These are phyloP conservation scores for Globisporangium acanthophoron DNA, from an alignment of 352 stramenopile genomes.

Conservation along the genomic window DNA sequence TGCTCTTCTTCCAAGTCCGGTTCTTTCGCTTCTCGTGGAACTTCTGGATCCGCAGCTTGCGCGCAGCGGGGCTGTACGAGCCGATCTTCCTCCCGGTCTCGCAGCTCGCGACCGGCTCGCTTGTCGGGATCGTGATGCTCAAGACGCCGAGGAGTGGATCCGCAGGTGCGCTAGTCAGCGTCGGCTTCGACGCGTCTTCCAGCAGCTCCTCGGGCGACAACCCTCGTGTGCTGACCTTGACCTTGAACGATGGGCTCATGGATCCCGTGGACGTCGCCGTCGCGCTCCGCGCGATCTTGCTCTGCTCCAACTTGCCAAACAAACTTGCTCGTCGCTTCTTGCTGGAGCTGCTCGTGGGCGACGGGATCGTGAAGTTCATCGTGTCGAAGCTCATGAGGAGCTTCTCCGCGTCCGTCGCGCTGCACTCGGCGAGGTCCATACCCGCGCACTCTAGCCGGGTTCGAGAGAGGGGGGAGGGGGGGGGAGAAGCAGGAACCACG, in stretches of 20 bases:
- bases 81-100: constrained; percentile 78
- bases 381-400: constrained; percentile 87
- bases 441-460: constrained; percentile 33
- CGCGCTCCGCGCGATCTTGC: constrained; percentile 3
- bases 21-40: constrained; percentile 97
- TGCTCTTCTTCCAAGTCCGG: constrained; percentile 97
- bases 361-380: constrained; percentile 80
- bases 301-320: constrained; percentile 26
- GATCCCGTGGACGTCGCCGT: constrained; percentile 15
- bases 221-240: constrained; percentile 22
- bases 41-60: constrained; percentile 91
- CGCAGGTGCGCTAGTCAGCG: constrained; percentile 24
- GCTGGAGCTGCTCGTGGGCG: constrained; percentile 56
- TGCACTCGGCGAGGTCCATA: constrained; percentile 29
- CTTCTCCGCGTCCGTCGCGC: constrained; percentile 60
- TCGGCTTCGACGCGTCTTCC: constrained; percentile 19
- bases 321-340: constrained; percentile 30
- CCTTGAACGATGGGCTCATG: constrained; percentile 27
- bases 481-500: constrained; percentile 13
- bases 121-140: constrained; percentile 26
- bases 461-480: constrained; percentile 24
- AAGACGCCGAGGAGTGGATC: constrained; percentile 43
- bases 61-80: constrained; percentile 92
- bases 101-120: constrained; percentile 1
- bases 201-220: constrained; percentile 26